A percentile compares a stretch with the other conserved stretches of the same genome.
These are phyloP conservation scores for Kappamyces sp. DNA, from an alignment of 192 early-diverging fungal genomes.

Conservation along the genomic window DNA sequence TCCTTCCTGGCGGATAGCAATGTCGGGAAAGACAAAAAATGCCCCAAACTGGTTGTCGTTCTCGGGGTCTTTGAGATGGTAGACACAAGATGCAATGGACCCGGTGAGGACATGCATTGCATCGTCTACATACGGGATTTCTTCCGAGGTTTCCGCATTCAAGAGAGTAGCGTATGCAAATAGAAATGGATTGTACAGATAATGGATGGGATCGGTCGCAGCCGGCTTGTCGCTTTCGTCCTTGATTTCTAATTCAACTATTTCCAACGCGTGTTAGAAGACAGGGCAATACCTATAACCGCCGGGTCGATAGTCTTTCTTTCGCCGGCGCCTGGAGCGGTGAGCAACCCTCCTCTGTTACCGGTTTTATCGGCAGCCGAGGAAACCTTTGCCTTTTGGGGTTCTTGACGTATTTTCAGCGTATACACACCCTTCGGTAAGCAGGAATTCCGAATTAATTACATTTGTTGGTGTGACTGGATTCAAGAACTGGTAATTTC, in stretches of 20 bases:
- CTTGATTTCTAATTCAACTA: slow-evolving; percentile 14
- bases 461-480: too few species aligned
- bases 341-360: background rate
- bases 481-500: too few species aligned
- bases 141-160: slow-evolving; percentile 8
- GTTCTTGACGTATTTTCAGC: slow-evolving; percentile 4
- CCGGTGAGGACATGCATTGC: slow-evolving; percentile 1
- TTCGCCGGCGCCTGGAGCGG: background rate
- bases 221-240: background rate
- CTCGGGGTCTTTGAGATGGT: slow-evolving; percentile 11
- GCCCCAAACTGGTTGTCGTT: slow-evolving; percentile 12
- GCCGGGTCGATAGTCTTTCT: slow-evolving; percentile 12
- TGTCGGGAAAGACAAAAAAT: slow-evolving; percentile 33
- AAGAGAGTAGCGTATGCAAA: slow-evolving; percentile 16
- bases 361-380: slow-evolving; percentile 10
- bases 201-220: background rate
- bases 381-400: slow-evolving; percentile 8
- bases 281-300: slow-evolving; percentile 3
- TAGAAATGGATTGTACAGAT: slow-evolving; percentile 9
- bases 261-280: background rate
- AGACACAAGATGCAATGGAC: slow-evolving; percentile 6
- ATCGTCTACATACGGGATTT: background rate
- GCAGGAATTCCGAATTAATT: too few species aligned
- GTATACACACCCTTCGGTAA: background rate
- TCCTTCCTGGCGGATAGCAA: slow-evolving; percentile 26